Conservation (phyloP, 2,329 filamentous ascomycete species). For the Penicillium sp. region DNA sequence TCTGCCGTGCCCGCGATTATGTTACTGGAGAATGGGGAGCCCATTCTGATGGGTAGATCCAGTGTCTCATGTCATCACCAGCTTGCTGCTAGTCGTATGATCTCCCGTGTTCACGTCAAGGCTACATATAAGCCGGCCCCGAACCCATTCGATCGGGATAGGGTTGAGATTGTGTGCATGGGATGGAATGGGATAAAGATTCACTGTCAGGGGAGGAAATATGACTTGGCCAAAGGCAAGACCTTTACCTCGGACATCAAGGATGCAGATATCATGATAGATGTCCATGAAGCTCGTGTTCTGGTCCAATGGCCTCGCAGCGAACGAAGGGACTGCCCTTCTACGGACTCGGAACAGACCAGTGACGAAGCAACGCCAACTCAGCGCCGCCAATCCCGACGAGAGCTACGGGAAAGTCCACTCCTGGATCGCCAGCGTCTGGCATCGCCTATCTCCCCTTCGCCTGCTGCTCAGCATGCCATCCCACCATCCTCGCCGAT, state of each 20-base stretch:
- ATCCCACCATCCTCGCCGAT: slow-evolving; percentile 44
- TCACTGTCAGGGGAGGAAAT: slow-evolving; percentile 83
- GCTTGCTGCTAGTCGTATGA: slow-evolving; percentile 83
- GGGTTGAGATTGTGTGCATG: slow-evolving; percentile 83
- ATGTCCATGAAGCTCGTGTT: slow-evolving; percentile 89
- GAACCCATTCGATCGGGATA: slow-evolving; percentile 66
- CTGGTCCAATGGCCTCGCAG: slow-evolving; percentile 79
- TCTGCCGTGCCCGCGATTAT: slow-evolving; percentile 78
- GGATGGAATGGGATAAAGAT: slow-evolving; percentile 96
- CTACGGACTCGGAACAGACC: slow-evolving; percentile 62
- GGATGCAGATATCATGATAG: slow-evolving; percentile 85
- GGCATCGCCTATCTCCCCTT: slow-evolving; percentile 74
- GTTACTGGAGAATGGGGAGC: slow-evolving; percentile 76
- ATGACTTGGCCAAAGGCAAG: slow-evolving; percentile 83
- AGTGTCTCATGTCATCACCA: slow-evolving; percentile 96
- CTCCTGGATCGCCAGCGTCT: slow-evolving; percentile 62
- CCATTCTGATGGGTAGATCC: slow-evolving; percentile 83
- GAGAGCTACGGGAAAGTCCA: slow-evolving; percentile 39
- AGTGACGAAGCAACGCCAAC: slow-evolving; percentile 60
- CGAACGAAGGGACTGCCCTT: slow-evolving; percentile 52
- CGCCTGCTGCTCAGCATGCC: slow-evolving; percentile 51
- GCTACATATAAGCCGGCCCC: slow-evolving; percentile 74
- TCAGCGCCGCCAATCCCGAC: slow-evolving; percentile 30
- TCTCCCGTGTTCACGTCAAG: slow-evolving; percentile 90
- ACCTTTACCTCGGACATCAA: slow-evolving; percentile 87